Evolutionary conservation across 2,329 filamentous ascomycete species (phyloP), one percentile per base, ranked within the genome.

Genomic region (Trichoderma sp.): DNA sequence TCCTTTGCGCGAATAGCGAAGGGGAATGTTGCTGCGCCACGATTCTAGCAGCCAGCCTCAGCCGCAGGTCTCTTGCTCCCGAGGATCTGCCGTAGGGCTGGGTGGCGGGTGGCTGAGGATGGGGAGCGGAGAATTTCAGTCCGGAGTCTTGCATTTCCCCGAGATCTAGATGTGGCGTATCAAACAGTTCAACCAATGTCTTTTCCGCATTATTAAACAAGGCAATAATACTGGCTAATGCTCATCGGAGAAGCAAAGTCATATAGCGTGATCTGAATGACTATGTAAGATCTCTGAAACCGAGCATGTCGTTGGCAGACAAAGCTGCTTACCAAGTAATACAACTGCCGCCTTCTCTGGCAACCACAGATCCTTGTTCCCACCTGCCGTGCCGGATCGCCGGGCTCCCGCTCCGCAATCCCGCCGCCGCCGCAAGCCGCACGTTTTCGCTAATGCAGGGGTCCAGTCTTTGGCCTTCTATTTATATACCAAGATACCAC

Each of bases 381-480:
- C 28, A 24, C 43, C 41, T 59, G 34, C 59, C 48, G 48, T 47
- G 17, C 59, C 59, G 59, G 50, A 54, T 62, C 48, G 30, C 45
- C 58, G 58, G 58, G 58, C 34, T 17, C 26, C 48, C 59, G 21
- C 21, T 24, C 21, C 21, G 21, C 21, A 24, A 24, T 17, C 26
- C 48, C 59, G 59, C 56, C 41, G 59, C 59, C 45, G 47, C 59
- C 50, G 41, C 59, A 44, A 39, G 48, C 28, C 28, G 30, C 30
- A 34, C 30, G 30, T 34, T 45, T 45, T 44, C 59, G 41, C 59
- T 62, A 62, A 62, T 62, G 59, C 59, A 62, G 59, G 50, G 50
- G 39, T 54, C 50, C 48, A 45, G 15, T 59, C 28, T 48, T 24
- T 58, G 55, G 34, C 55, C 54, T 56, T 34, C 30, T 34, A 34